Evolutionary conservation across 2,329 filamentous ascomycete genomes (phyloP).

Genomic region (Cladophialophora yegresii): DNA sequence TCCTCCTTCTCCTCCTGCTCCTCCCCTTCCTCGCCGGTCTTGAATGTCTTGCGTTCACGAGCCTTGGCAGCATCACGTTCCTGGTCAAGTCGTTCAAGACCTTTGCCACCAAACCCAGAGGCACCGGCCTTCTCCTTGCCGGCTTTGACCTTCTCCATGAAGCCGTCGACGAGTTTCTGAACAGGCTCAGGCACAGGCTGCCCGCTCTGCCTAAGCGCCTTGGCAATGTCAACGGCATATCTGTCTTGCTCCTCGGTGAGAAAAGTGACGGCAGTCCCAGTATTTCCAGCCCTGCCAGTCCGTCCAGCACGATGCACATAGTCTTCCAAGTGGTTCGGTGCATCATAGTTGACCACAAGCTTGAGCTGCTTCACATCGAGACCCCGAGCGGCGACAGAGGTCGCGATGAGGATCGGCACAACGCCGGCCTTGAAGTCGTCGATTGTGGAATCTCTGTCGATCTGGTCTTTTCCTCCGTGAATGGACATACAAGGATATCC

Average conservation of each 20-base stretch:
- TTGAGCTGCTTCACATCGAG: conserved; percentile 95
- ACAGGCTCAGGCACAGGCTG: conserved; percentile 74
- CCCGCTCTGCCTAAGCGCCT: conserved; percentile 88
- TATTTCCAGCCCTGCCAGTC: conserved; percentile 79
- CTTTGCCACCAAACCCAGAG: conserved; percentile 92
- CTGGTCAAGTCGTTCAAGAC: conserved; percentile 85
- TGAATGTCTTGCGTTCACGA: conserved; percentile 84
- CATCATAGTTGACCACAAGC: conserved; percentile 66
- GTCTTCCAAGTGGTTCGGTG: conserved; percentile 62
- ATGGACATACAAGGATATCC: conserved; percentile 92
- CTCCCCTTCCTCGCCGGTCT: conserved; percentile 82
- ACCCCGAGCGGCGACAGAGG: conserved; percentile 90
- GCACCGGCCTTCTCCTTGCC: conserved; percentile 83
- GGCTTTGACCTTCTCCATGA: conserved; percentile 86
- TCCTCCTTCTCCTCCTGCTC: conserved; percentile 70
- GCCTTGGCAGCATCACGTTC: conserved; percentile 84
- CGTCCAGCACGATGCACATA: conserved; percentile 97
- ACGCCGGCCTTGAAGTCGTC: conserved; percentile 90
- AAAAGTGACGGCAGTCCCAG: conserved; percentile 96
- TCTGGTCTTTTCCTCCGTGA: conserved; percentile 89
- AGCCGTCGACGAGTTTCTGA: conserved; percentile 63
- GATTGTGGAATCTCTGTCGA: conserved; percentile 89
- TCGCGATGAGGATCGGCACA: conserved; percentile 87
- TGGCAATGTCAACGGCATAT: conserved; percentile 82
- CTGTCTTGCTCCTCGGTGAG: conserved; percentile 89